These are phyloP conservation scores for Mycena epipterygia DNA, from an alignment of 768 basidiomycete genomes.

Conservation along the genomic window DNA sequence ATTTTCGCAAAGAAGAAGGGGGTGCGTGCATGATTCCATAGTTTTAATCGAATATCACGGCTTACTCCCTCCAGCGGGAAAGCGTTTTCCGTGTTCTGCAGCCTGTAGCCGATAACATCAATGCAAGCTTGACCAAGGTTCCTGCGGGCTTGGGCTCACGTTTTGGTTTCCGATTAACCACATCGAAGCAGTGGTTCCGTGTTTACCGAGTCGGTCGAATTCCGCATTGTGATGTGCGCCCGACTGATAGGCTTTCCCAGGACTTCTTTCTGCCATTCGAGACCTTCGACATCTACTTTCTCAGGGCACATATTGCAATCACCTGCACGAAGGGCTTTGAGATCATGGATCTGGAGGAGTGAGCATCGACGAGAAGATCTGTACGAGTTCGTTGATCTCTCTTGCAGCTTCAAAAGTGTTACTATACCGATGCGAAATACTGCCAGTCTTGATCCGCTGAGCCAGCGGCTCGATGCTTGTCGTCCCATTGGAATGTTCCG, in stretches of 20 bases:
- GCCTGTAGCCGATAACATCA: slow-evolving; percentile 90
- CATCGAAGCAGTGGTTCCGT: slow-evolving; percentile 97
- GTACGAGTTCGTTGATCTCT: background rate
- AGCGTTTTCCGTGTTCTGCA: slow-evolving; percentile 97
- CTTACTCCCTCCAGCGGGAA: slow-evolving; percentile 65
- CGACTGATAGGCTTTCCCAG: slow-evolving; percentile 5
- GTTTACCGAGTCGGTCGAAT: slow-evolving; percentile 68
- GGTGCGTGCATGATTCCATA: slow-evolving; percentile 45
- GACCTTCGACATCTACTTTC: slow-evolving; percentile 90
- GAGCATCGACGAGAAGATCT: slow-evolving; percentile 44
- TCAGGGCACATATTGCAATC: slow-evolving; percentile 94
- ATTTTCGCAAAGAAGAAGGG: slow-evolving; percentile 98
- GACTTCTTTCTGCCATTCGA: slow-evolving; percentile 96
- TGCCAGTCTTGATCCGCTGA: slow-evolving; percentile 73
- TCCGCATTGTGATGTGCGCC: background rate
- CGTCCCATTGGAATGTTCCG: slow-evolving; percentile 96
- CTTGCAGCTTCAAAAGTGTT: slow-evolving; percentile 85
- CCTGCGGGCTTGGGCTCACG: slow-evolving; percentile 80
- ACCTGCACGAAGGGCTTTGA: slow-evolving; percentile 96
- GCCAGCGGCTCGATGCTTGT: slow-evolving; percentile 91
- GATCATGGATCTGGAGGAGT: slow-evolving; percentile 97
- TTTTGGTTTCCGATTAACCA: slow-evolving; percentile 83
- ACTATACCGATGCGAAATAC: slow-evolving; percentile 89
- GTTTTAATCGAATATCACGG: background rate
- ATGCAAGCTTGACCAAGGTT: slow-evolving; percentile 79